Conservation (phyloP, 2,329 filamentous ascomycete species). For the Albifimbria verrucaria region DNA sequence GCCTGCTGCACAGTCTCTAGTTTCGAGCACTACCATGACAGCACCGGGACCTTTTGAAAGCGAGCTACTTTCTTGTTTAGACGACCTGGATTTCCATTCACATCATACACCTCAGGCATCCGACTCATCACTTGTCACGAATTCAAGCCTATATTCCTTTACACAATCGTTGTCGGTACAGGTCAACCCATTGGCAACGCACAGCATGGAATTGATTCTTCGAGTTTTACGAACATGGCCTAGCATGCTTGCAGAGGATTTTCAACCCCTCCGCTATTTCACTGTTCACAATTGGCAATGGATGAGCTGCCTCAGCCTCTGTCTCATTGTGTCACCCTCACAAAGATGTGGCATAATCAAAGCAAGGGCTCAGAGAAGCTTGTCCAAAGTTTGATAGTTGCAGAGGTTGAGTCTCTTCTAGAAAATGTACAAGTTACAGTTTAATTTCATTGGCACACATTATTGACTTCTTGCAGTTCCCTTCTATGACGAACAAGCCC, state of each 20-base stretch:
- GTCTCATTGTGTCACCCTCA: conserved; percentile 1
- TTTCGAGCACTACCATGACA: neutral
- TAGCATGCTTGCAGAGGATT: neutral
- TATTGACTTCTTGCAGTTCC: neutral
- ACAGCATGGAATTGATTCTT: conserved; percentile 1
- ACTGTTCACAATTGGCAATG: neutral
- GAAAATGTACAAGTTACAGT: neutral
- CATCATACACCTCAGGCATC: neutral
- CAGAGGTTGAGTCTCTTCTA: neutral
- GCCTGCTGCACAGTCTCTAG: neutral
- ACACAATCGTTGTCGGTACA: neutral
- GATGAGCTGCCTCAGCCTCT: neutral
- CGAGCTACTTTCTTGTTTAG: neutral
- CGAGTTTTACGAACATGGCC: neutral
- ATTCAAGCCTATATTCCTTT: neutral
- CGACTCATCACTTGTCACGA: neutral
- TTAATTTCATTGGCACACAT: neutral
- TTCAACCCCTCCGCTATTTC: neutral
- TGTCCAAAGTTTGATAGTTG: neutral
- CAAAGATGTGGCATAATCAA: conserved; percentile 2
- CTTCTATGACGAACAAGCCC: neutral
- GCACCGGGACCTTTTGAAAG: neutral
- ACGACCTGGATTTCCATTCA: neutral
- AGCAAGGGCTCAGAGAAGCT: neutral
- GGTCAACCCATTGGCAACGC: neutral